Evolutionary conservation across 306 rosid genomes (phyloP).

Genomic region (Pyrus pyrifolia): DNA sequence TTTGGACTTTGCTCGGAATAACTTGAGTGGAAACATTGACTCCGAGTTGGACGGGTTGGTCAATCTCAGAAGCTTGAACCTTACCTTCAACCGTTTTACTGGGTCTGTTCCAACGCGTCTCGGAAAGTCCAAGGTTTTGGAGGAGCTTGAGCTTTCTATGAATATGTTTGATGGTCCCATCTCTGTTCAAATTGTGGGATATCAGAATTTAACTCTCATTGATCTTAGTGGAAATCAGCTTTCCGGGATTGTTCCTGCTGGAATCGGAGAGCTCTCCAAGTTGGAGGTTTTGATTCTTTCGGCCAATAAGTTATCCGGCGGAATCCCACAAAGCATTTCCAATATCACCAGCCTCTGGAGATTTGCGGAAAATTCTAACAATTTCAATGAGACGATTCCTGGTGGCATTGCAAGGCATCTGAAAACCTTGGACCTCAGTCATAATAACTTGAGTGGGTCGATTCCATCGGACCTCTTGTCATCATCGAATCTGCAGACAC

Average conservation of each 20-base stretch:
- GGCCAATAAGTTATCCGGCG: slow-evolving; percentile 32
- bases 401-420: slow-evolving; percentile 39
- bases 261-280: slow-evolving; percentile 47
- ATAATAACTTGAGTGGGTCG: slow-evolving; percentile 25
- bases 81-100: slow-evolving; percentile 7
- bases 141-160: slow-evolving; percentile 45
- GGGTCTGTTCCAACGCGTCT: slow-evolving; percentile 47
- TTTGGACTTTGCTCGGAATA: slow-evolving; percentile 60
- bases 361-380: slow-evolving; percentile 63
- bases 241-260: slow-evolving; percentile 35
- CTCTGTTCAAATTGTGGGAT: slow-evolving; percentile 33
- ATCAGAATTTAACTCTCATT: slow-evolving; percentile 35
- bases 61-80: slow-evolving; percentile 44
- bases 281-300: slow-evolving; percentile 61
- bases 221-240: slow-evolving; percentile 34
- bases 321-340: slow-evolving; percentile 40
- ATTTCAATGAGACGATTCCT: slow-evolving; percentile 40
- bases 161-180: slow-evolving; percentile 32
- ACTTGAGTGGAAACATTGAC: slow-evolving; percentile 2
- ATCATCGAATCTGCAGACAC: slow-evolving; percentile 19
- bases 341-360: slow-evolving; percentile 35
- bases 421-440: slow-evolving; percentile 58
- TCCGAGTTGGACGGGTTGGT: slow-evolving; percentile 41
- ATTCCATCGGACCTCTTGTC: slow-evolving; percentile 58
- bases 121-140: slow-evolving; percentile 45